Conservation (phyloP, 495 filamentous ascomycete genomes). For the Penicillium cataractarum region DNA sequence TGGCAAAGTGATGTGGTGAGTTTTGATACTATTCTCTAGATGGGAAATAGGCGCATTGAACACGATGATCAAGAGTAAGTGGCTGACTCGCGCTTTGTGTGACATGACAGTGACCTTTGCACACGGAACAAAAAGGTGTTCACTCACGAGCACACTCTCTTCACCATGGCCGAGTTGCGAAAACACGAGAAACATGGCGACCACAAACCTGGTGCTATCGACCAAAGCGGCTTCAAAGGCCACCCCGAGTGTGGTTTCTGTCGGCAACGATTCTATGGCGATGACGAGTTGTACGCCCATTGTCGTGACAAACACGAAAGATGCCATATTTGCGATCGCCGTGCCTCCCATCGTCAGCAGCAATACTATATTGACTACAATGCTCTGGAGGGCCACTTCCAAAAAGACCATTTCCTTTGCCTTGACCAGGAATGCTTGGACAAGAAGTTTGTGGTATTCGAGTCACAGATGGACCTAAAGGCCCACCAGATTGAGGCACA, state of each 20-base stretch:
- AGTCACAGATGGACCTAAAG: conserved; percentile 90
- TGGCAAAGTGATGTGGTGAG: conserved; percentile 84
- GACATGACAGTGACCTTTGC: conserved; percentile 70
- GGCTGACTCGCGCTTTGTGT: conserved; percentile 4
- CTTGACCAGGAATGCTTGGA: conserved; percentile 84
- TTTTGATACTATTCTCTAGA: conserved; percentile 13
- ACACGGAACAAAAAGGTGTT: conserved; percentile 97
- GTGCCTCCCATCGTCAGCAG: conserved; percentile 67
- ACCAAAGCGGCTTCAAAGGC: conserved; percentile 95
- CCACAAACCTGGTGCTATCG: conserved; percentile 83
- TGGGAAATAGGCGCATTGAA: neutral
- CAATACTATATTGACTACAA: conserved; percentile 91
- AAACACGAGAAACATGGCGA: conserved; percentile 92
- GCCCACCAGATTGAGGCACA: conserved; percentile 80
- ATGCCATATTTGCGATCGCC: conserved; percentile 90
- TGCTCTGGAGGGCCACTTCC: conserved; percentile 81
- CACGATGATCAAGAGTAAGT: conserved; percentile 5
- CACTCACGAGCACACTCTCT: conserved; percentile 96
- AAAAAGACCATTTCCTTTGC: conserved; percentile 85
- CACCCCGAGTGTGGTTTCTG: conserved; percentile 97
- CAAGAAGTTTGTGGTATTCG: conserved; percentile 98
- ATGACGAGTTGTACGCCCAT: conserved; percentile 91
- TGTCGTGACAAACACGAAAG: conserved; percentile 91
- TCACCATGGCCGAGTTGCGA: conserved; percentile 75
- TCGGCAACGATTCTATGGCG: conserved; percentile 87